These are phyloP conservation scores for Aristolochia contorta DNA, from an alignment of 164 flowering plant genomes.

Conservation along the genomic window DNA sequence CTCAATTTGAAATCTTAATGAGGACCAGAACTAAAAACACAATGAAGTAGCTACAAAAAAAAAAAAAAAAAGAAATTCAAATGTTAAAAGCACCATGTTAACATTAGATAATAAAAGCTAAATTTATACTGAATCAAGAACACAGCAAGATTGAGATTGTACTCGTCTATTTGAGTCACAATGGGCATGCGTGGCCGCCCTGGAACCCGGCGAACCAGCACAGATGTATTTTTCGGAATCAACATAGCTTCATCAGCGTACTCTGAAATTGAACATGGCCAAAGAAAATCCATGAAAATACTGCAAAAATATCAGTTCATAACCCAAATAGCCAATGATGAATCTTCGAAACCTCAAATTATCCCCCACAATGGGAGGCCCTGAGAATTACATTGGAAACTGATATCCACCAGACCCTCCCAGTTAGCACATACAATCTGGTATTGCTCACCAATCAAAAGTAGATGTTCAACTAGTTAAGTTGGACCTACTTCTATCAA, in stretches of 20 bases:
- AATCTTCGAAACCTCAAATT: background rate
- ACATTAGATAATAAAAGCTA: too few species aligned
- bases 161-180: conserved; percentile 71
- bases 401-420: too few species aligned
- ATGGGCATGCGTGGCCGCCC: conserved; percentile 91
- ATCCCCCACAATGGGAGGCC: background rate
- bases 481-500: too few species aligned
- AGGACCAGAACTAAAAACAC: too few species aligned
- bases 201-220: conserved; percentile 88
- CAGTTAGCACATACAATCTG: too few species aligned
- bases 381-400: too few species aligned
- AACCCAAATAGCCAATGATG: conserved; percentile 6
- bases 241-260: conserved; percentile 80
- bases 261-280: conserved; percentile 76
- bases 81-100: too few species aligned
- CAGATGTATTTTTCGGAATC: conserved; percentile 93
- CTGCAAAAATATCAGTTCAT: conserved; percentile 14
- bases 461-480: too few species aligned
- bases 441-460: too few species aligned
- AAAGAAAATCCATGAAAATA: conserved; percentile 29
- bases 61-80: too few species aligned
- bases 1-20: too few species aligned
- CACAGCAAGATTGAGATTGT: conserved; percentile 29
- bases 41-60: too few species aligned
- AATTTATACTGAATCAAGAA: background rate